These are phyloP conservation scores for Ensete ventricosum DNA, from an alignment of 176 grass and related monocot species.

Conservation along the genomic window DNA sequence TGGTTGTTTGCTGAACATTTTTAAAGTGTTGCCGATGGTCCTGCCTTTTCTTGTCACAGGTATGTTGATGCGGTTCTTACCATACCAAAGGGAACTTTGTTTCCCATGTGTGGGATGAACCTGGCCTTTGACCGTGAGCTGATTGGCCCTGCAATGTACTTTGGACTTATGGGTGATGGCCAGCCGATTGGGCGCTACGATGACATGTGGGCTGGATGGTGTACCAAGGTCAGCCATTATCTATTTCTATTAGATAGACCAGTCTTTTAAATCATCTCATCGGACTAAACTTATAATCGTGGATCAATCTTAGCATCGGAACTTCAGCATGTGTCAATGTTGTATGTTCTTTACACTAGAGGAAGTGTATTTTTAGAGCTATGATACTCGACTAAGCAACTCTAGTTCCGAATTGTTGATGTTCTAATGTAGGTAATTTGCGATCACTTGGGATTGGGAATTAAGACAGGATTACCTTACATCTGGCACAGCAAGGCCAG, in stretches of 20 bases:
- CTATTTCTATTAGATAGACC: too few species aligned
- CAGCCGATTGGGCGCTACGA: conserved; percentile 25
- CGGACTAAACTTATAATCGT: too few species aligned
- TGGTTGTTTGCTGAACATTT: neutral
- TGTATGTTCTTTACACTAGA: too few species aligned
- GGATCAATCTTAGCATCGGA: too few species aligned
- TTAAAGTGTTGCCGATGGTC: neutral
- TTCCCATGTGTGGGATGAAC: conserved; percentile 7
- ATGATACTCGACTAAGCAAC: too few species aligned
- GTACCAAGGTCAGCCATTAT: conserved; percentile 13
- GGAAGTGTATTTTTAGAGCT: too few species aligned
- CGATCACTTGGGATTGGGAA: conserved; percentile 77
- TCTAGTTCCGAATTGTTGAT: too few species aligned
- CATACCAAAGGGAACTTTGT: conserved; percentile 27
- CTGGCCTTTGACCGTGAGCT: conserved; percentile 30
- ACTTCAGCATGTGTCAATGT: too few species aligned
- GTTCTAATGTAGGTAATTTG: conserved; percentile 67
- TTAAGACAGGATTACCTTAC: conserved; percentile 93
- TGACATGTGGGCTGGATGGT: conserved; percentile 19
- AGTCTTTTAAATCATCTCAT: too few species aligned
- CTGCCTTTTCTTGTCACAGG: conserved; percentile 11
- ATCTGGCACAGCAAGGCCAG: conserved; percentile 99
- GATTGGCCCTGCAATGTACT: conserved; percentile 32
- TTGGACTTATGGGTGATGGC: conserved; percentile 33
- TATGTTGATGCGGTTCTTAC: conserved; percentile 33